Conservation (phyloP, 78 protist genomes). For the Planoprotostelium fungivorum region DNA sequence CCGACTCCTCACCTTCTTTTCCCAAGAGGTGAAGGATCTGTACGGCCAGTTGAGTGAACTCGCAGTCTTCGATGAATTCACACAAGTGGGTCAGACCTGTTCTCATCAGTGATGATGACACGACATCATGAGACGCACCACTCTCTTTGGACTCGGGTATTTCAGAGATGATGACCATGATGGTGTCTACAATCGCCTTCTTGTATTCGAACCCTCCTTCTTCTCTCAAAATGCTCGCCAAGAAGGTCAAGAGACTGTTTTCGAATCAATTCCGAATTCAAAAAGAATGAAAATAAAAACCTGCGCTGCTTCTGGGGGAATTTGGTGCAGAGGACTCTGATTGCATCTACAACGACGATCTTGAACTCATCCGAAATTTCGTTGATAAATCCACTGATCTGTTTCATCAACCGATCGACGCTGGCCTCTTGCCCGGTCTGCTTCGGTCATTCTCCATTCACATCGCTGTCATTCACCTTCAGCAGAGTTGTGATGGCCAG, state of each 20-base stretch:
- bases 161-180: slow-evolving; percentile 57
- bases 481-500: slow-evolving; percentile 97
- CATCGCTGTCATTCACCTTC: slow-evolving; percentile 37
- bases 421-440: slow-evolving; percentile 83
- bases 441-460: neutral
- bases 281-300: neutral
- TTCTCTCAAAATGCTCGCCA: slow-evolving; percentile 64
- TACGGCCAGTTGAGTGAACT: slow-evolving; percentile 80
- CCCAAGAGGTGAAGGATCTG: slow-evolving; percentile 91
- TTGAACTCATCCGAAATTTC: slow-evolving; percentile 95
- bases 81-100: slow-evolving; percentile 87
- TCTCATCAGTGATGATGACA: neutral
- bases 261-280: slow-evolving; percentile 5
- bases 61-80: slow-evolving; percentile 99
- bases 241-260: slow-evolving; percentile 24
- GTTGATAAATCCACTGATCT: slow-evolving; percentile 84
- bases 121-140: slow-evolving; percentile 19
- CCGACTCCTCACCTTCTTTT: slow-evolving; percentile 37
- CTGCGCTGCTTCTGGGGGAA: slow-evolving; percentile 71
- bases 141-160: slow-evolving; percentile 80
- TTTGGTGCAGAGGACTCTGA: slow-evolving; percentile 79
- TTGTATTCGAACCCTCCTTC: slow-evolving; percentile 91
- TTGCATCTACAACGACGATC: slow-evolving; percentile 91
- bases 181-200: slow-evolving; percentile 88
- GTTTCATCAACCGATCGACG: slow-evolving; percentile 94